Base-by-base conservation (phyloP, 139 green algal species). In the Spirogloea muscicola region DNA sequence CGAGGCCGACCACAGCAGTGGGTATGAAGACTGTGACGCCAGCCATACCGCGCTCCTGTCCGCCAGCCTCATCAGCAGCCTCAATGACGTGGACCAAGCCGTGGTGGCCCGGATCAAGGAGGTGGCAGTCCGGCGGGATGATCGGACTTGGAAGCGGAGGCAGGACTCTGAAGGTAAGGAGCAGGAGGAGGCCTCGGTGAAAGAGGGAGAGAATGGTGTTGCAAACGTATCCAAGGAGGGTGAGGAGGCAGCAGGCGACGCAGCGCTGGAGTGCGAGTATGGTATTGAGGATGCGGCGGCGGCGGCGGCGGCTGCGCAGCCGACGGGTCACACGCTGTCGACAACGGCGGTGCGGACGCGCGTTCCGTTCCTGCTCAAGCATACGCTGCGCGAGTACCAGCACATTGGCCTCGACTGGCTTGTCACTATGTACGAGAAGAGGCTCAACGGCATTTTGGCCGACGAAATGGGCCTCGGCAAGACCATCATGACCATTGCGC, bases 401-500 rank as follows among this genome's bases (percentile, higher is more conserved):
- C 90, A 96, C 71, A 88, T 96, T 21, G 94, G 94, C 1, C 85
- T 98, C 61, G 89, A 97, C 85, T 98, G 94, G 94, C 85, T 98
- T 66, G 91, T 94, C n/a, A 94, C 90, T 37, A 86, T 98, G 9
- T 93, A 95, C 74, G 81, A 91, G 40, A 91, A 91, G 52, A 81
- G 75, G 10, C 83, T 98, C 49, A 98, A 98, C 75, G 94, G 74
- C 10, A 97, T 98, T 77, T 85, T 96, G 16, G 76, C 93, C 0
- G 93, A 98, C 52, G 93, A 98, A 83, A 92, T 96, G 90, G 90
- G 91, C 1, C 84, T 96, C 61, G 91, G 94, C 46, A 98, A 98
- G 82, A 98, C 94, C 6, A 97, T 98, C 79, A 82, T 85, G 85
- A 95, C 94, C 4, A 97, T 99, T 63, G 74, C 87, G 0, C 81